Percentiles rank a stretch among this genome's conserved stretches.
Conservation (phyloP, 2,329 filamentous ascomycete genomes). For the Thelonectria olida region DNA sequence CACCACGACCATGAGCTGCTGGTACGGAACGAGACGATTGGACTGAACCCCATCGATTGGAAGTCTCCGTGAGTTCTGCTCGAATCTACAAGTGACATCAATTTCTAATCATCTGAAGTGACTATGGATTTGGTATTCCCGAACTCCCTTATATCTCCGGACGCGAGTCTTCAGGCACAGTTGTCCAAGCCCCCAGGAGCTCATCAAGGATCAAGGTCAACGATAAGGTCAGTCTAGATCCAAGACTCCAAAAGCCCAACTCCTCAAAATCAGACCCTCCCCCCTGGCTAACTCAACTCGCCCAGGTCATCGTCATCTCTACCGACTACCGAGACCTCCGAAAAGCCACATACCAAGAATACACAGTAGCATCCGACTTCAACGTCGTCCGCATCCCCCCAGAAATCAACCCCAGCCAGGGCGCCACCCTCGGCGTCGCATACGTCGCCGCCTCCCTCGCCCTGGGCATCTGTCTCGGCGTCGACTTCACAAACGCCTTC, state of each 20-base stretch:
- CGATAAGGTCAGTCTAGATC: conserved; percentile 55
- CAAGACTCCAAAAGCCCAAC: too few relatives aligned
- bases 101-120: conserved; percentile 52
- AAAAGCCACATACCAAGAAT: conserved; percentile 78
- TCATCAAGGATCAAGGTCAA: conserved; percentile 62
- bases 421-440: conserved; percentile 73
- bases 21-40: conserved; percentile 71
- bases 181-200: conserved; percentile 55
- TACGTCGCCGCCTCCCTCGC: conserved; percentile 75
- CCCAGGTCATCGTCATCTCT: conserved; percentile 69
- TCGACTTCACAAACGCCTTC: conserved; percentile 66
- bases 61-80: conserved; percentile 69
- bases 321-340: conserved; percentile 79
- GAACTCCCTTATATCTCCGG: conserved; percentile 74
- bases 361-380: conserved; percentile 70
- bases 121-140: conserved; percentile 76
- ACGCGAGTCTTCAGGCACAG: conserved; percentile 73
- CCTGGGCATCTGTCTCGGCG: conserved; percentile 74
- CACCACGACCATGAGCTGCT: conserved; percentile 61
- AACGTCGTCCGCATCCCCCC: conserved; percentile 71
- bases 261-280: too few relatives aligned
- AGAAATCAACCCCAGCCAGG: conserved; percentile 60
- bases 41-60: conserved; percentile 81
- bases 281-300: too few relatives aligned
- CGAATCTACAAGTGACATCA: neutral